Percentiles rank a stretch among this genome's conserved stretches.
phyloP scores from a whole-genome alignment of 1,139 yeast species.

The Geotrichum europaeum region DNA sequence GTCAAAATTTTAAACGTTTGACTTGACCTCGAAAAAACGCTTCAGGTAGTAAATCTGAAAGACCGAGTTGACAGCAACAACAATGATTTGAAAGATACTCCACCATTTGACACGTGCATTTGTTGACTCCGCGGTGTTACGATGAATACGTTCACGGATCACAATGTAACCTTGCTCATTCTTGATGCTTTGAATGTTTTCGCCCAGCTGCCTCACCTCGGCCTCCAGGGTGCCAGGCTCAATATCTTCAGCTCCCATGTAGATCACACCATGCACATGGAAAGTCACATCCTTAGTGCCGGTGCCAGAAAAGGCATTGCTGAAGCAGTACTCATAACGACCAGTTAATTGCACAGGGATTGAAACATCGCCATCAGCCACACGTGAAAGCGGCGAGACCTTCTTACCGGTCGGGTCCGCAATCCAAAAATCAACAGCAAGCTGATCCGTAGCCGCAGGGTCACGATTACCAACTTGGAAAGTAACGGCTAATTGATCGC shows the following conservation, averaged over 20 bases:
- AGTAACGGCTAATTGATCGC: conserved; percentile 82
- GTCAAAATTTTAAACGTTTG: conserved; percentile 52
- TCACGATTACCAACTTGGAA: conserved; percentile 95
- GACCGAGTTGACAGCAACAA: conserved; percentile 77
- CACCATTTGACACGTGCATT: conserved; percentile 97
- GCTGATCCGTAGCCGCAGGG: conserved; percentile 69
- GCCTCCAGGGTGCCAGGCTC: conserved; percentile 77
- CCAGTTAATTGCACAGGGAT: conserved; percentile 63
- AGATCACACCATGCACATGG: conserved; percentile 90
- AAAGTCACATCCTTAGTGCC: conserved; percentile 88
- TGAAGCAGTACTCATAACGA: conserved; percentile 82
- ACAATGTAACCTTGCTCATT: conserved; percentile 86
- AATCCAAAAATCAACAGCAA: conserved; percentile 68
- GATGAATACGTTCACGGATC: conserved; percentile 93
- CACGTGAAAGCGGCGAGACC: conserved; percentile 46
- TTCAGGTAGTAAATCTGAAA: conserved; percentile 93
- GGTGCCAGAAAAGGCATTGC: conserved; percentile 69
- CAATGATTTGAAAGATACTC: conserved; percentile 85
- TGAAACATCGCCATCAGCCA: conserved; percentile 77
- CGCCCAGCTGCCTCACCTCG: conserved; percentile 70
- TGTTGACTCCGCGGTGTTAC: conserved; percentile 97
- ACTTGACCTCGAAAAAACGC: conserved; percentile 91
- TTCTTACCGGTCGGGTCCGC: conserved; percentile 55
- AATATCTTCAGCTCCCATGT: conserved; percentile 79
- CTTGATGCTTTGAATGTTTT: conserved; percentile 76